Evolutionary conservation across 1,284 basidiomycete genomes (phyloP), one percentile per base, ranked within the genome.

Genomic region (Ustilago trichophora): DNA sequence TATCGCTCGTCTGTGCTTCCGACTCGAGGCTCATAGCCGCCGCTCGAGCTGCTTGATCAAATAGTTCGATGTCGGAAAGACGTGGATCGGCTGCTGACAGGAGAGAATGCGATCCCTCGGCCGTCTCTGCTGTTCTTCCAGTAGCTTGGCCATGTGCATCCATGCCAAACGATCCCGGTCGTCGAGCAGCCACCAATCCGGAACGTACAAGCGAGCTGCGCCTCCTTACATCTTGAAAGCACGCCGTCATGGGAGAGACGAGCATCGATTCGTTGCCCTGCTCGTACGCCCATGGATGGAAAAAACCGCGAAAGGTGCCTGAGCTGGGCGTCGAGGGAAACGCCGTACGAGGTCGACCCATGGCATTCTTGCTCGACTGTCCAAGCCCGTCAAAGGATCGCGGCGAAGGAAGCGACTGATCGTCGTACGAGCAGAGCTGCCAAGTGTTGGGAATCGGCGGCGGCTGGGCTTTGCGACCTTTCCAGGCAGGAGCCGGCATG

Each of bases 221-320:
- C 21, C 64, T 38, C 43, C 64, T 36, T 37, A 38, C 15, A 18
- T 68, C 64, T 16, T 54, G 52, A 29, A 68, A 62, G 3, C 54
- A 44, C 13, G 40, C 48, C 16, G 31, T 51, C 50, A 63, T 48
- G 16, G 65, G 65, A 24, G 65, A 69, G 27, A 69, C 42, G 40
- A 69, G 59, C 59, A 58, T 63, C 43, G 65, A 49, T 12, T 59
- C 59, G 46, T 41, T 57, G 18, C 45, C 49, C 5, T 52, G 15
- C 8, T 60, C 64, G 19, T 42, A 49, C 1, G 57, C 64, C 64
- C 64, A 68, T 0, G 64, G 64, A 35, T 68, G 57, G 54, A 68
- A 68, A 32, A 68, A 68, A 41, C 54, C 58, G 22, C 54, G 57
- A 34, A 62, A 54, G 6, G 52, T 45, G 27, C 57, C 45, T 1